Base-by-base conservation (phyloP, 2,329 filamentous ascomycete species). In the Colletotrichum simmondsii region DNA sequence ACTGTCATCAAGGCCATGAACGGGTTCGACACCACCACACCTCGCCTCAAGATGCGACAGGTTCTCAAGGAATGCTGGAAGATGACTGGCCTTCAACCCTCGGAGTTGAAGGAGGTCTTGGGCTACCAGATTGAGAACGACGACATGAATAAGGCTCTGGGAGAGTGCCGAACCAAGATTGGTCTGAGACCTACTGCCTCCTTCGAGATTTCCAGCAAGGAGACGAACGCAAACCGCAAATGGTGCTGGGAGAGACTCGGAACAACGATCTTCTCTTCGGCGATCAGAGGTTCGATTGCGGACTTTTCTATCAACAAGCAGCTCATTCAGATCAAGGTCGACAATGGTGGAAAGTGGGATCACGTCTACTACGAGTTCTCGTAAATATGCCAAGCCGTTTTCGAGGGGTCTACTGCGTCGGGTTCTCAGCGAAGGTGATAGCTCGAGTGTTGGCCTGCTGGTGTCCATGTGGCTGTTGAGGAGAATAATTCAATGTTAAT, bases 1-100 rank as follows among this genome's bases (percentile, higher is more conserved):
- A 68, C 59, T 3, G 52, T 68, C 14, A 7, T 65, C 7, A 46
- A 22, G 60, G 66, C 59, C 14, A 68, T 68, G 66, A 68, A 68
- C 26, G 60, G 24, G 2, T 5, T 7, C 12, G 66, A 68, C 16
- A 30, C 1, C 6, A 49, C 26, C 3, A 5, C 19, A 6, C 59
- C 59, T 10, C 59, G 35, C 3, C 35, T 68, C 5, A 65, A 28
- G 22, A 68, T 68, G 66, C 59, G 66, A 3, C 5, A 68, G 26
- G 52, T 68, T 19, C 59, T 68, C n/a, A 57, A 57, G 19, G 46
- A 54, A 6, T 68, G 66, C 52, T 65, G 59, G 66, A 56, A 14
- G 5, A 49, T 57, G 66, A 26, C 66, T n/a, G 52, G 52, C 2
- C 66, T 68, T 10, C 5, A 65, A 3, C 60, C 52, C n/a, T 26